Percentiles rank a stretch among this genome's conserved stretches.
Conservation (phyloP, 306 rosid species). For the Quercus engelmannii region DNA sequence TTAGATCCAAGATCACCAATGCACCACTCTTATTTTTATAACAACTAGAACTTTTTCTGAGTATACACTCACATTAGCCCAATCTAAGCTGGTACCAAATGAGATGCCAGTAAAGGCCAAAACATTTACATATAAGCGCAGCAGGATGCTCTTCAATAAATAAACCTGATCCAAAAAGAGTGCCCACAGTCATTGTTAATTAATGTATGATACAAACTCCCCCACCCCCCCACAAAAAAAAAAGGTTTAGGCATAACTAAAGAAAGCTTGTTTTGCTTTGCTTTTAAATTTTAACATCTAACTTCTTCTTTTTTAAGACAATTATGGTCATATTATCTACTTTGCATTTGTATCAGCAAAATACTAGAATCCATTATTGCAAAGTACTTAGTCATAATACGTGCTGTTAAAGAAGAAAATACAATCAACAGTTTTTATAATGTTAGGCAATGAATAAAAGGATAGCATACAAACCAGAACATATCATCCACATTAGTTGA, state of each 20-base stretch:
- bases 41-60: background rate
- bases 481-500: background rate
- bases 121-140: conserved; percentile 64
- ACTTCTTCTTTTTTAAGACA: too few relatives aligned
- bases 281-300: too few relatives aligned
- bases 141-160: conserved; percentile 70
- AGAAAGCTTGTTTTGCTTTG: too few relatives aligned
- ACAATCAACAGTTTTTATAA: background rate
- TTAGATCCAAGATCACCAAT: background rate
- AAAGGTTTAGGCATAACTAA: background rate
- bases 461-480: background rate
- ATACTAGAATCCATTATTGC: too few relatives aligned
- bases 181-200: conserved; percentile 12
- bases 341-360: background rate
- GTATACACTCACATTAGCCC: conserved; percentile 63
- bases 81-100: conserved; percentile 50
- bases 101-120: conserved; percentile 48
- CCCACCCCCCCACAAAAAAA: background rate
- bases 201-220: background rate
- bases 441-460: background rate
- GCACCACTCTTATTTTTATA: too few relatives aligned
- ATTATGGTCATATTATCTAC: background rate
- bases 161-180: conserved; percentile 48
- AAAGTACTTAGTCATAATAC: background rate
- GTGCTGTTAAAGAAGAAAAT: background rate